Evolutionary conservation across 1,139 yeast genomes (phyloP), one percentile per base, ranked within the genome.

Genomic region (Candida sojae): DNA sequence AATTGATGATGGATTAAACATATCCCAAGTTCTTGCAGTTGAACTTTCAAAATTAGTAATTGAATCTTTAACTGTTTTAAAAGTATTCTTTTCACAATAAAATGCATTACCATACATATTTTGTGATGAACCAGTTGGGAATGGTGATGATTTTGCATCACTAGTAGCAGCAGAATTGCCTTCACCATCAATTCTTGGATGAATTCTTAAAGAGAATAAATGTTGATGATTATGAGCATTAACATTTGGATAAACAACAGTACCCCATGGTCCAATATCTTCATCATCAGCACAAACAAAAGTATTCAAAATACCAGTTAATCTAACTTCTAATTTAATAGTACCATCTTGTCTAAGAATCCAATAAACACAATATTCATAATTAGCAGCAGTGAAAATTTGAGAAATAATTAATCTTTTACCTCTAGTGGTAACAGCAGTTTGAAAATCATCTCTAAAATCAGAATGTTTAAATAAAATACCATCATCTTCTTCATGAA

Each of bases 221-320:
- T 87, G 95, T 74, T 87, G 95, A 68, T 87, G 95, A 68, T 87
- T 86, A 71, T 87, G 93, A 42, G 95, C 95, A 63, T 85, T 86
- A 46, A 85, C 90, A 54, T 83, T 81, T 50, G 95, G 95, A 67
- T 86, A 86, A 43, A 87, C 93, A 56, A 78, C 75, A 36, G 93
- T 86, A 50, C 95, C 95, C 86, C 88, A 87, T 57, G 87, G 87
- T 30, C 86, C 87, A 56, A 78, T 64, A 45, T 75, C 80, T 68
- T 86, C 92, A 58, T 75, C 85, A 48, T 83, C 85, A 49, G 73
- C 82, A 58, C 84, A 73, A 49, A 80, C 68, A 60, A 74, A 84
- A 39, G 92, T 86, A 77, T 86, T 86, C 69, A 87, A 77, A 55
- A 87, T 87, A 69, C 95, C 95, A 32, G 95, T 87, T 55, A 87